Conservation (phyloP, 1,139 yeast species). For the Scheffersomyces lignicola region DNA sequence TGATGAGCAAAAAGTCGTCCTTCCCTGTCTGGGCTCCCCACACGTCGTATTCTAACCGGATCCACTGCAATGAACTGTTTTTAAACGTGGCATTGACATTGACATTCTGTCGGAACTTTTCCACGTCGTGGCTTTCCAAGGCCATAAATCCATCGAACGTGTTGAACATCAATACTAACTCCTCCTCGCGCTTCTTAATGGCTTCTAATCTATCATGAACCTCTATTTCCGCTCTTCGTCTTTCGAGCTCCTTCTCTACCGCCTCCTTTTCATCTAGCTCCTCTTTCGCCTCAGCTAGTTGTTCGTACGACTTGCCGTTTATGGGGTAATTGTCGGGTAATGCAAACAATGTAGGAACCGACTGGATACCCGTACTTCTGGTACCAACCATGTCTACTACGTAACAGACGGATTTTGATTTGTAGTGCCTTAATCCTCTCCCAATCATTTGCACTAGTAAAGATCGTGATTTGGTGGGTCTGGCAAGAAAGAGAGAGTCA, state of each 20-base stretch:
- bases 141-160: slow-evolving; percentile 37
- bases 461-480: slow-evolving; percentile 79
- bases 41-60: slow-evolving; percentile 26
- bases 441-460: slow-evolving; percentile 88
- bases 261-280: slow-evolving; percentile 15
- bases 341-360: slow-evolving; percentile 60
- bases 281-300: slow-evolving; percentile 26
- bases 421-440: slow-evolving; percentile 71
- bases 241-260: slow-evolving; percentile 16
- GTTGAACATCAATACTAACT: slow-evolving; percentile 20
- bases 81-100: slow-evolving; percentile 16
- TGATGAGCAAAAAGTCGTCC: slow-evolving; percentile 19
- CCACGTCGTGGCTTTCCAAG: slow-evolving; percentile 16
- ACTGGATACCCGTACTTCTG: slow-evolving; percentile 55
- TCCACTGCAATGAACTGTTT: slow-evolving; percentile 23
- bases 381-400: slow-evolving; percentile 77
- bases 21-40: slow-evolving; percentile 31
- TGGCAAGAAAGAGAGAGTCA: slow-evolving; percentile 73
- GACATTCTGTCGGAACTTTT: slow-evolving; percentile 13
- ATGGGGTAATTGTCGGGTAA: slow-evolving; percentile 31
- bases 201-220: slow-evolving; percentile 8
- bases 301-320: slow-evolving; percentile 30
- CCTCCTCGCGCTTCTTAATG: slow-evolving; percentile 6
- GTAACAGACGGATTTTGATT: slow-evolving; percentile 66
- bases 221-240: slow-evolving; percentile 16